Percentiles rank a stretch among this genome's conserved stretches.
These are phyloP conservation scores for Ensete ventricosum DNA, from an alignment of 176 grass and related monocot species.

Conservation along the genomic window DNA sequence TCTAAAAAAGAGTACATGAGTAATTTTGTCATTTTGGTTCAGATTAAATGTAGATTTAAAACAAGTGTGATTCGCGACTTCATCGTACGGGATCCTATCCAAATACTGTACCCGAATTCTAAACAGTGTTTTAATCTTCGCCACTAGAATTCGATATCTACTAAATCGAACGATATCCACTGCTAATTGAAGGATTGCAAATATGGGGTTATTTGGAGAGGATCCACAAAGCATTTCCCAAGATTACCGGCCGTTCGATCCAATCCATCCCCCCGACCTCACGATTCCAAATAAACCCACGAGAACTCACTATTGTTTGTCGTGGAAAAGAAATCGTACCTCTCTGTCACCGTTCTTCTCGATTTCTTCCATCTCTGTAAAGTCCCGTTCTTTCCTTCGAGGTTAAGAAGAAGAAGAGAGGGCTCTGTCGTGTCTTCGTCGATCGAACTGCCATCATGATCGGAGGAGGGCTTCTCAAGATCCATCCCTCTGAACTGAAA, in stretches of 20 bases:
- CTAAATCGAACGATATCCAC: too few species aligned
- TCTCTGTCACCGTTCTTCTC: background rate
- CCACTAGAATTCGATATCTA: background rate
- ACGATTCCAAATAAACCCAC: background rate
- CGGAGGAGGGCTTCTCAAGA: conserved; percentile 46
- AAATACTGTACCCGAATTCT: too few species aligned
- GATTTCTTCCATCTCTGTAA: background rate
- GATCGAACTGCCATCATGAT: conserved; percentile 8
- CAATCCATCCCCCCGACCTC: background rate
- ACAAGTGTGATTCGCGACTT: too few species aligned
- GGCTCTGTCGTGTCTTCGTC: background rate
- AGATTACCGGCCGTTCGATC: background rate
- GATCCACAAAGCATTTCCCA: background rate
- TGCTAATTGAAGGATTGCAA: background rate
- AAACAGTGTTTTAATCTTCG: too few species aligned
- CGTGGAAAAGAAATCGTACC: background rate
- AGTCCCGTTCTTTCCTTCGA: background rate
- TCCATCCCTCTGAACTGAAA: conserved; percentile 80
- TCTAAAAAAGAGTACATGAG: too few species aligned
- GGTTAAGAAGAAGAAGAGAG: background rate
- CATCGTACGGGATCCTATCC: too few species aligned
- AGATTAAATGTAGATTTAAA: too few species aligned
- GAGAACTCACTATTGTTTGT: background rate
- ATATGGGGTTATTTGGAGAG: background rate
- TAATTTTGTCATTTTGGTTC: too few species aligned